A percentile compares a stretch with the other conserved stretches of the same genome.
Evolutionary conservation across 2,329 filamentous ascomycete species (phyloP).

Genomic region (Sarocladium strictum): DNA sequence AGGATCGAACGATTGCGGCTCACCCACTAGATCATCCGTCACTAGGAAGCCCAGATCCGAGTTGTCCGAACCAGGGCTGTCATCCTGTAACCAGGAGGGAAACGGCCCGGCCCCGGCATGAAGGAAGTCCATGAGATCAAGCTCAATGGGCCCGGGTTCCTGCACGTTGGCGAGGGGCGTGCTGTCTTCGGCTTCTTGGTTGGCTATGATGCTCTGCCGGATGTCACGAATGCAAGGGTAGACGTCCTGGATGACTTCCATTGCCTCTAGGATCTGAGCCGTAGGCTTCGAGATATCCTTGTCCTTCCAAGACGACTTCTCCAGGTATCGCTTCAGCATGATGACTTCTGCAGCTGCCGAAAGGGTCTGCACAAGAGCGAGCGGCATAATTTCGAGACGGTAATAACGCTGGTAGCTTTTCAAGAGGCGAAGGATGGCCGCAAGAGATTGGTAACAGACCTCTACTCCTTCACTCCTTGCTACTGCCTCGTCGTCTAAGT

Average conservation of each 20-base stretch:
- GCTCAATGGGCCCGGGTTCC: neutral
- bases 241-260: constrained; percentile 45
- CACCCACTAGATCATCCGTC: neutral
- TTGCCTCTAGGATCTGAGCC: constrained; percentile 40
- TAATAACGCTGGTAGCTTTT: constrained; percentile 38
- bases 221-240: constrained; percentile 41
- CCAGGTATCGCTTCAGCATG: constrained; percentile 39
- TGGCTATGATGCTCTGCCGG: neutral
- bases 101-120: neutral
- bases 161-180: neutral
- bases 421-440: constrained; percentile 38
- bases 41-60: neutral
- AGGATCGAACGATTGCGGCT: neutral
- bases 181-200: neutral
- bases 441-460: constrained; percentile 43
- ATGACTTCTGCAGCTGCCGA: constrained; percentile 40
- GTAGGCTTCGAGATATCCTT: constrained; percentile 42
- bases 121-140: neutral
- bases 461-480: constrained; percentile 38
- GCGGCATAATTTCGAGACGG: constrained; percentile 34
- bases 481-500: constrained; percentile 33
- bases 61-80: neutral
- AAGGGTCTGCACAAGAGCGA: constrained; percentile 44
- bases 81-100: neutral
- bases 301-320: constrained; percentile 26